Conservation (phyloP, 2,329 filamentous ascomycete species). For the Fusarium luffae region DNA sequence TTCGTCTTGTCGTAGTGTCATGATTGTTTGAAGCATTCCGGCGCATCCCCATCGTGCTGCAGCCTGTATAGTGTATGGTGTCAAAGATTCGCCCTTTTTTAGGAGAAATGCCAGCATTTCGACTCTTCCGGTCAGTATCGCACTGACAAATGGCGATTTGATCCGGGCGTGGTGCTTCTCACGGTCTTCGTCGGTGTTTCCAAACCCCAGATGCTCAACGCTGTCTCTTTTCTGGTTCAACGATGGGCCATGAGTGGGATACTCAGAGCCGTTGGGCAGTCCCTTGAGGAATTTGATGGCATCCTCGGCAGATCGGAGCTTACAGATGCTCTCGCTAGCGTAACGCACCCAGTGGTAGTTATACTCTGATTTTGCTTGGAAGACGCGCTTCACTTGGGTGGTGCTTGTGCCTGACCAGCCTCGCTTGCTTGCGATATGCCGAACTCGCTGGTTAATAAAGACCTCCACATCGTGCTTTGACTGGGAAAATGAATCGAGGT, state of each 20-base stretch:
- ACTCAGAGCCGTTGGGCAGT: conserved; percentile 36
- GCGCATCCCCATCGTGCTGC: conserved; percentile 22
- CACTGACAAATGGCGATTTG: conserved; percentile 23
- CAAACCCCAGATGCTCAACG: conserved; percentile 16
- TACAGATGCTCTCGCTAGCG: conserved; percentile 37
- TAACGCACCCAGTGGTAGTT: conserved; percentile 44
- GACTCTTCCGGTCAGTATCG: conserved; percentile 24
- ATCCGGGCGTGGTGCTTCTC: conserved; percentile 28
- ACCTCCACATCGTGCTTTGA: conserved; percentile 29
- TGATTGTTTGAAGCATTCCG: conserved; percentile 25
- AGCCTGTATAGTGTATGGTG: conserved; percentile 24
- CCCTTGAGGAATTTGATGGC: conserved; percentile 29
- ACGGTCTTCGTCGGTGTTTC: conserved; percentile 25
- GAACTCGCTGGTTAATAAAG: conserved; percentile 36
- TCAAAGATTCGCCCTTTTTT: conserved; percentile 16
- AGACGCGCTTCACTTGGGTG: conserved; percentile 25
- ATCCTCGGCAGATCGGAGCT: conserved; percentile 35
- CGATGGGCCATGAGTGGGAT: not conserved
- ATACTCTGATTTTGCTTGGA: conserved; percentile 36
- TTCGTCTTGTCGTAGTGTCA: conserved; percentile 19
- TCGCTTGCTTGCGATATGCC: conserved; percentile 25
- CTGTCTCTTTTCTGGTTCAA: conserved; percentile 7
- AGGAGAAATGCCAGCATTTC: conserved; percentile 31
- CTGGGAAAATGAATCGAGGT: conserved; percentile 38
- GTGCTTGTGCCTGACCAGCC: conserved; percentile 30